Evolutionary conservation across 1,139 yeast species (phyloP), one percentile per base, ranked within the genome.

Genomic region (Zygoascus meyerae): DNA sequence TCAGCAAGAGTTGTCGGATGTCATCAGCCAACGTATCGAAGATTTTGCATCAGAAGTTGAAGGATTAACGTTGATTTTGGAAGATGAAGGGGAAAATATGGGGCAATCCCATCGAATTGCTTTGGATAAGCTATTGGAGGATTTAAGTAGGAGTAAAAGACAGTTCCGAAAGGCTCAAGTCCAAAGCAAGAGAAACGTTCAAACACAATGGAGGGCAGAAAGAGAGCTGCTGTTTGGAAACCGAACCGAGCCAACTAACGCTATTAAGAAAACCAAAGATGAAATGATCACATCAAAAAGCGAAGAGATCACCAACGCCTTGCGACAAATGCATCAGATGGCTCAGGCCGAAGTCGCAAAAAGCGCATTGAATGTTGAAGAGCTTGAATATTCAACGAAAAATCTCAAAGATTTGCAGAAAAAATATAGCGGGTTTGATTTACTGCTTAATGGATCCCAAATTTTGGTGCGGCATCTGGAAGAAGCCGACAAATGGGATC

Each of bases 401-500:
- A 76, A 77, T 40, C 67, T 83, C 50, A 55, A 64, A 6, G 66
- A 67, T 30, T 69, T 82, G 51, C 75, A 79, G 47, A 73, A 73
- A 36, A 73, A 72, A 50, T 79, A 78, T 56, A 64, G 73, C 2
- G 72, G 75, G 39, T 79, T 82, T 53, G 77, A 79, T 42, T 73
- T 72, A 48, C 63, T 83, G 45, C 67, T 84, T 45, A 66, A 69
- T 45, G 78, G 75, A 40, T 78, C 86, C 0, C 72, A 70, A 46
- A 71, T 73, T 38, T 72, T 83, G 40, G 85, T 83, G 38, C 71
- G 72, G 52, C 75, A 80, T 49, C 77, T 83, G 47, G 86, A 83
- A 56, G 78, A 78, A 57, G 85, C 86, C 44, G 87, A 84, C 56
- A 70, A 73, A 47, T 67, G 73, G 52, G 92, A 84, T 57, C 71